phyloP scores from a whole-genome alignment of 345 rosid genomes.

The Salix purpurea region DNA sequence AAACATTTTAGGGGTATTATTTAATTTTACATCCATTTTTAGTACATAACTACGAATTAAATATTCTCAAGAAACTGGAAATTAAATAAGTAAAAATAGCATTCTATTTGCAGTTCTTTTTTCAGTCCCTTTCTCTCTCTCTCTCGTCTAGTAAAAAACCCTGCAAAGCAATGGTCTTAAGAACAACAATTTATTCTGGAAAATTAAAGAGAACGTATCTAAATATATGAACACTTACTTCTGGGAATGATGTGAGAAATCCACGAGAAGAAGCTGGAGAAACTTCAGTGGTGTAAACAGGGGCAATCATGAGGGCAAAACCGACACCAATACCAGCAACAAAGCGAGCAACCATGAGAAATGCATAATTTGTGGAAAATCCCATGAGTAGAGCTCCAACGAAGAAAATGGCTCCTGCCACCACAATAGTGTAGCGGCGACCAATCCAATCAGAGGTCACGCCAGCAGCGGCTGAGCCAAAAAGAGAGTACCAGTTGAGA shows the following conservation, averaged over 20 bases:
- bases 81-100: background rate
- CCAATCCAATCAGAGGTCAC: constrained; percentile 91
- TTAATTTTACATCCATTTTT: background rate
- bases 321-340: constrained; percentile 91
- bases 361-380: constrained; percentile 67
- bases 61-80: too few species aligned
- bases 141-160: background rate
- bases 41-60: background rate
- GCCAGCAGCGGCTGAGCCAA: constrained; percentile 84
- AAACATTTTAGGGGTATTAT: background rate
- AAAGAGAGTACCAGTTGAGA: constrained; percentile 57
- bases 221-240: constrained; percentile 33
- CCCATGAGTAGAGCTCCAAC: constrained; percentile 88
- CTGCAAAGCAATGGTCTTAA: background rate
- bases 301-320: constrained; percentile 90
- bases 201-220: background rate
- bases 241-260: constrained; percentile 85
- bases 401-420: constrained; percentile 80
- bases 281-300: constrained; percentile 84
- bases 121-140: background rate
- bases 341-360: constrained; percentile 87
- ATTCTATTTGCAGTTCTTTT: background rate
- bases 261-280: constrained; percentile 93
- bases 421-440: constrained; percentile 81
- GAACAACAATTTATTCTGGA: too few species aligned